These are phyloP conservation scores for Nepenthes gracilis DNA, from an alignment of 148 eudicot genomes.

Conservation along the genomic window DNA sequence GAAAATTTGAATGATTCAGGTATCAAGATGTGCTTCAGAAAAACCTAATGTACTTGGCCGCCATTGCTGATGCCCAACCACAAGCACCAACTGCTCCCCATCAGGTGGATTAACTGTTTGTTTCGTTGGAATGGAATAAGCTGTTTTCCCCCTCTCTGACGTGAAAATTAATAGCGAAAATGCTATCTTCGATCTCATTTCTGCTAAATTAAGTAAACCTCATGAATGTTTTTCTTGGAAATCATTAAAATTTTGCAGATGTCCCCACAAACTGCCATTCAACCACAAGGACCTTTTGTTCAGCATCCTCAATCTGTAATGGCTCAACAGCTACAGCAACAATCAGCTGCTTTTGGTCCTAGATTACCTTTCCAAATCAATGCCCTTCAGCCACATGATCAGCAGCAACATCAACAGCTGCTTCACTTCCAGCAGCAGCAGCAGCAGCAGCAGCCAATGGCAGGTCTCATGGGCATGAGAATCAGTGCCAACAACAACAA, in stretches of 20 bases:
- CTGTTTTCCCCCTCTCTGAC: background rate
- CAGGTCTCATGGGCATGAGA: constrained; percentile 31
- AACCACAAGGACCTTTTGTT: constrained; percentile 33
- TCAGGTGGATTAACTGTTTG: constrained; percentile 23
- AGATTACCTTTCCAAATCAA: constrained; percentile 39
- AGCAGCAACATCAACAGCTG: constrained; percentile 27
- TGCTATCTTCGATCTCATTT: too few relatives aligned
- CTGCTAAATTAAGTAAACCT: background rate
- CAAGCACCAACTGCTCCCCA: constrained; percentile 30
- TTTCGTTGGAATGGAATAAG: background rate
- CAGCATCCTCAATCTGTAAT: constrained; percentile 39
- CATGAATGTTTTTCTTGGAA: background rate
- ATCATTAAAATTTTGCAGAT: constrained; percentile 17
- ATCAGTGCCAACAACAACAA: constrained; percentile 21
- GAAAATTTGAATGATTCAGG: constrained; percentile 15
- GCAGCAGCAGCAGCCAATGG: constrained; percentile 29
- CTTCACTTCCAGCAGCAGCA: constrained; percentile 39
- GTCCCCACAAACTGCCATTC: constrained; percentile 29
- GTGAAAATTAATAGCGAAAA: too few relatives aligned
- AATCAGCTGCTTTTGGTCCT: constrained; percentile 17
- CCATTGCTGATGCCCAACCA: constrained; percentile 87
- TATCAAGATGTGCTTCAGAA: constrained; percentile 74
- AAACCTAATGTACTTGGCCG: constrained; percentile 71
- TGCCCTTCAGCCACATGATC: constrained; percentile 34
- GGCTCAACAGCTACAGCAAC: constrained; percentile 47